Evolutionary conservation across 1,139 yeast species (phyloP), one percentile per base, ranked within the genome.

Genomic region (Martiniozyma asiatica): DNA sequence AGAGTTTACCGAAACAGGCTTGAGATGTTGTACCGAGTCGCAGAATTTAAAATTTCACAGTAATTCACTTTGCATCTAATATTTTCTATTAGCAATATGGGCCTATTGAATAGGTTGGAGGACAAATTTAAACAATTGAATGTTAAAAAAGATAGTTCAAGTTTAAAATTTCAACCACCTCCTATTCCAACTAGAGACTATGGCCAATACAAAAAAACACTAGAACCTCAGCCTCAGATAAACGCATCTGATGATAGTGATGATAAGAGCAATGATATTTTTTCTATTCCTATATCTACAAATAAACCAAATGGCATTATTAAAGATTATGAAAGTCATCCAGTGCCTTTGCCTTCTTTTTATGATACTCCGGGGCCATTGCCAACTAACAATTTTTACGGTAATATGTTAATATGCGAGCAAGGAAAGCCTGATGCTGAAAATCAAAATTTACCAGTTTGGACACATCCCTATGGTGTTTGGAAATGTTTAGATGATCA

Each of bases 381-480:
- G 27, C 72, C 73, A 40, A 84, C 96, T 13, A 85, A 85, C 57
- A 82, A 84, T 50, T 85, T 82, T 53, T 84, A 79, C 50, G 77
- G 81, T 8, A 85, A 85, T 53, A 57, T 84, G 49, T 56, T 82
- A 37, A 65, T 85, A 15, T 89, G 65, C 1, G 56, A 58, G 24
- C n/a, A n/a, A n/a, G n/a, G n/a, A n/a, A n/a, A n/a, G n/a, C n/a
- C n/a, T n/a, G n/a, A n/a, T n/a, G n/a, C n/a, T n/a, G n/a, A n/a
- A n/a, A n/a, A n/a, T n/a, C 89, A 80, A 47, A 65, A 68, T 8
- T 56, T 68, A 32, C 77, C 68, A 39, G 68, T 76, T 4, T 82
- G 81, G 76, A 70, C 93, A 2, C 85, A 77, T 45, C 96, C 96
- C 2, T 84, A 81, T 48, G 73, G 84, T 2, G 54, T 84, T 25